Conservation (phyloP, 2,329 filamentous ascomycete genomes). For the Claviceps arundinis region DNA sequence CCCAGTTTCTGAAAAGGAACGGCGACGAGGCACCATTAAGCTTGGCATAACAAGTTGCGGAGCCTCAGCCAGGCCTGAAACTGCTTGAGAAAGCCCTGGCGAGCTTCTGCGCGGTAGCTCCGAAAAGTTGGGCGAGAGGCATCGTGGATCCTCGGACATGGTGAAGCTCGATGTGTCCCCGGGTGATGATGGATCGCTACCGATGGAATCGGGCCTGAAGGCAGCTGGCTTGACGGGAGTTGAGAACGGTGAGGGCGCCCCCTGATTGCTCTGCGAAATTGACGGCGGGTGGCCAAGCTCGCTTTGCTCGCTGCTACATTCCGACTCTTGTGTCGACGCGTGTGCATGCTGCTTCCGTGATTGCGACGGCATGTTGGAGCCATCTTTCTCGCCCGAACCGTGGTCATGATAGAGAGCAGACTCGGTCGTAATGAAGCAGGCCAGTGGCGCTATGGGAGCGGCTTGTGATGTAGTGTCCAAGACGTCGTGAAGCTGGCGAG, state of each 20-base stretch:
- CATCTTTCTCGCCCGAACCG: conserved; percentile 6
- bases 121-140: conserved; percentile 12
- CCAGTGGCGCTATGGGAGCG: conserved; percentile 13
- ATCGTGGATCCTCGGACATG: conserved; percentile 16
- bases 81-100: conserved; percentile 9
- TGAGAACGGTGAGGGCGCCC: conserved; percentile 13
- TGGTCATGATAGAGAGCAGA: conserved; percentile 15
- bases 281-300: conserved; percentile 2
- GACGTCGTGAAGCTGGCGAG: background rate
- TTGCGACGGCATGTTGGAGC: conserved; percentile 6
- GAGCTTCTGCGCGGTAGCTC: conserved; percentile 10
- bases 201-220: conserved; percentile 17
- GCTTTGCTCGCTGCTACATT: background rate
- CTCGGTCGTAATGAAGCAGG: conserved; percentile 25
- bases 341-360: conserved; percentile 11
- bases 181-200: conserved; percentile 39
- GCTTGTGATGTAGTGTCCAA: conserved; percentile 1
- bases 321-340: background rate
- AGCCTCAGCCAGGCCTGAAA: conserved; percentile 14
- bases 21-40: conserved; percentile 74
- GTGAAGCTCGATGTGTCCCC: conserved; percentile 37
- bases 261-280: conserved; percentile 6
- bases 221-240: conserved; percentile 15
- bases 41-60: conserved; percentile 97
- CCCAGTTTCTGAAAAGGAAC: conserved; percentile 81